Base-by-base conservation (phyloP, 2,329 filamentous ascomycete genomes). In the Stemphylium lycopersici region DNA sequence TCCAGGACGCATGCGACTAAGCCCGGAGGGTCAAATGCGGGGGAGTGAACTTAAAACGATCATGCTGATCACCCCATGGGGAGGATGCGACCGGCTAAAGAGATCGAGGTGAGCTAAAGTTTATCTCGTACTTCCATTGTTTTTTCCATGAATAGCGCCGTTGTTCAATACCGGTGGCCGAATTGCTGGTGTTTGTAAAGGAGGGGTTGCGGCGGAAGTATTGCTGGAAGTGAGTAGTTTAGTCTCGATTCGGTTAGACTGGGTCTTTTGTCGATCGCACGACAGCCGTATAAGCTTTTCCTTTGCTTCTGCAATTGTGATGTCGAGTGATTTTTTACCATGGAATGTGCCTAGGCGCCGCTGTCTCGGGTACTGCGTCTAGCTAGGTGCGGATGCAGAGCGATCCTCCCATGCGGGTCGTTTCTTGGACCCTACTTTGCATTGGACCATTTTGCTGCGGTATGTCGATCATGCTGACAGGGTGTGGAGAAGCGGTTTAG, bases 41-140 rank as follows among this genome's bases (percentile, higher is more conserved):
- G 40, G 37, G 40, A 40, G 33, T 16, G 26, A 31, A 53, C 26
- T 37, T 32, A 45, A 45, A 24, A 16, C 16, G 16, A 13, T 34
- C 6, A 16, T 39, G 37, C 22, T 6, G 33, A 37, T 53, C 22
- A 32, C 50, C 45, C 45, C 50, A 43, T 44, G 50, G 45, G 45
- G 41, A 18, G 50, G 26, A 29, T 29, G 26, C 7, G 43, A 53
- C 41, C 47, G 55, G 50, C 41, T 57, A 54, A 57, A 50, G 43
- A 13, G 16, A 48, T 12, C n/a, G 8, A 24, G 18, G 18, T 16
- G 33, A 6, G 26, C 34, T 16, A 20, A 8, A 20, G 7, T 18
- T 48, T 48, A 24, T 48, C 26, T 48, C 29, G 6, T 40, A 12
- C 16, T 39, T 11, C 16, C 20, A 11, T 7, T 48, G 26, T 37